Percentiles rank a stretch among this genome's conserved stretches.
Evolutionary conservation across 257 asterid species (phyloP).

Genomic region (Scutellaria galericulata): DNA sequence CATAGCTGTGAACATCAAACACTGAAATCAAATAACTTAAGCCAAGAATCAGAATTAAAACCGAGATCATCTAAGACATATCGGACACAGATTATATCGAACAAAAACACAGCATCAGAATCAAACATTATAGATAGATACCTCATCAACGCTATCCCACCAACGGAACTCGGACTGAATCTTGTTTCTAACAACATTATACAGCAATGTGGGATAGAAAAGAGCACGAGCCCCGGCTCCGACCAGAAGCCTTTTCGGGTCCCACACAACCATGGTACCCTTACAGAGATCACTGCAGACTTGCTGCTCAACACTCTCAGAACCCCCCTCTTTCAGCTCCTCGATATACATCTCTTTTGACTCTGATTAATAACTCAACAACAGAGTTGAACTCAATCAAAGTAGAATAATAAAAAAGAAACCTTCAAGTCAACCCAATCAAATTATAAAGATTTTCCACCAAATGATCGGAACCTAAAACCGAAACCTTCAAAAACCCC

Average conservation of each 20-base stretch:
- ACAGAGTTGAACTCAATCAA: conserved; percentile 20
- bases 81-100: conserved; percentile 11
- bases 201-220: conserved; percentile 90
- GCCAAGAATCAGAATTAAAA: conserved; percentile 6
- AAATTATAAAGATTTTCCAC: not conserved
- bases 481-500: conserved; percentile 9
- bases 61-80: not conserved
- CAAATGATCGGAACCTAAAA: not conserved
- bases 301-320: conserved; percentile 48
- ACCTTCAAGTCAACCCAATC: conserved; percentile 24
- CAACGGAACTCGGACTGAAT: conserved; percentile 88
- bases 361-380: conserved; percentile 27
- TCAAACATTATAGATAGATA: conserved; percentile 32
- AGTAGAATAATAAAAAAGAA: not conserved
- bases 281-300: conserved; percentile 45
- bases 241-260: conserved; percentile 76
- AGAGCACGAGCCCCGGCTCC: conserved; percentile 98
- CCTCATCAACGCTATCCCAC: conserved; percentile 99
- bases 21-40: conserved; percentile 20
- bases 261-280: conserved; percentile 57
- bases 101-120: conserved; percentile 8
- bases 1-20: conserved; percentile 10
- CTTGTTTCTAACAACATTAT: conserved; percentile 86
- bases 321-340: conserved; percentile 68
- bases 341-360: conserved; percentile 66